These are phyloP conservation scores for Mycosphaerella arachidis DNA, from an alignment of 2,329 filamentous ascomycete species.

Conservation along the genomic window DNA sequence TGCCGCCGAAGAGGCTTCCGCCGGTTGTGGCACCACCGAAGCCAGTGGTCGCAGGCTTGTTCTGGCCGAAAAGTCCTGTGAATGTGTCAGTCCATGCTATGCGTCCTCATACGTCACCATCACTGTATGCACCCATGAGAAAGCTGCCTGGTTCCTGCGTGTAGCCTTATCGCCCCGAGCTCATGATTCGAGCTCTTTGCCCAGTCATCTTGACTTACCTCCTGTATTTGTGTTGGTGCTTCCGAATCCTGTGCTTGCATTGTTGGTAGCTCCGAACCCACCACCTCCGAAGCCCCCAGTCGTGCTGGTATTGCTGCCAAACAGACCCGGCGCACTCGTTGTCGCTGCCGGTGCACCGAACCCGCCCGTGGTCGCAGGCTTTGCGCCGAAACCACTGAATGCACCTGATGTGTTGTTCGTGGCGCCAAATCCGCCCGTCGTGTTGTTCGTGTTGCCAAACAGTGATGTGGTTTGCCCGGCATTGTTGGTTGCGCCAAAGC, in stretches of 20 bases:
- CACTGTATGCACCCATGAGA: slow-evolving; percentile 1
- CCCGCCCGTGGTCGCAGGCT: slow-evolving; percentile 15
- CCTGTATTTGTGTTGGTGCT: slow-evolving; percentile 30
- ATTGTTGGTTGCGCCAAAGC: slow-evolving; percentile 22
- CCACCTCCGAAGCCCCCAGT: slow-evolving; percentile 21
- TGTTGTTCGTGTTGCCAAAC: slow-evolving; percentile 19
- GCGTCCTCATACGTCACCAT: background rate
- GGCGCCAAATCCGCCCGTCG: slow-evolving; percentile 12
- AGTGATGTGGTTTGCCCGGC: slow-evolving; percentile 18
- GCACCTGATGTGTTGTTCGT: slow-evolving; percentile 16
- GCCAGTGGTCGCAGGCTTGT: slow-evolving; percentile 46
- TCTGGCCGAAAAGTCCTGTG: slow-evolving; percentile 33
- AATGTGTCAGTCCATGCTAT: background rate
- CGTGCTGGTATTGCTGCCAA: slow-evolving; percentile 26
- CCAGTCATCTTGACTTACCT: slow-evolving; percentile 22
- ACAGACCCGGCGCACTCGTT: slow-evolving; percentile 31
- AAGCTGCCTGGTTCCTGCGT: too few relatives aligned
- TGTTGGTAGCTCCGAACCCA: slow-evolving; percentile 21
- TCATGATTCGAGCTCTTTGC: background rate
- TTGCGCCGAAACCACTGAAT: slow-evolving; percentile 24
- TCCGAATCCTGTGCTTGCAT: slow-evolving; percentile 22
- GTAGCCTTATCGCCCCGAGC: background rate
- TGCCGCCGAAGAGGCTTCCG: slow-evolving; percentile 34
- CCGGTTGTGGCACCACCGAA: slow-evolving; percentile 42
- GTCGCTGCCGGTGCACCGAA: slow-evolving; percentile 22